A percentile compares a stretch with the other conserved stretches of the same genome.
These are phyloP conservation scores for Lactarius sp. DNA, from an alignment of 768 basidiomycete species.

Conservation along the genomic window DNA sequence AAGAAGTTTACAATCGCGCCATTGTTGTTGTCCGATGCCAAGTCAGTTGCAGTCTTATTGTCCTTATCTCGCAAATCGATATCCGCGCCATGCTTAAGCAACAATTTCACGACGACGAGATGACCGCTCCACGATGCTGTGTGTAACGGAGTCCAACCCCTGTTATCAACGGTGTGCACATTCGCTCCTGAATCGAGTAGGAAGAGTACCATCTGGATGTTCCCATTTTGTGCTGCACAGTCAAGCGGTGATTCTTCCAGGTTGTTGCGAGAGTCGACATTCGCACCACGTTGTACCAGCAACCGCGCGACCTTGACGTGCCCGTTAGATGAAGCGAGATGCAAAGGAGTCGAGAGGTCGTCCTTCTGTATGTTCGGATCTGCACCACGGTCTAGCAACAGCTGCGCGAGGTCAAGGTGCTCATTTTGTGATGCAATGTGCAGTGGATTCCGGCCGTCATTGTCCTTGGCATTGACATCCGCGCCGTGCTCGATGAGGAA, in stretches of 20 bases:
- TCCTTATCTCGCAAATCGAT: background rate
- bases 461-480: too few species aligned
- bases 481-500: background rate
- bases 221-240: background rate
- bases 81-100: background rate
- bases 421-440: background rate
- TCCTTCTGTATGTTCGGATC: background rate
- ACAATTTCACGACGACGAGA: background rate
- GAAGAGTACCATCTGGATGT: background rate
- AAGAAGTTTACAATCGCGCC: background rate
- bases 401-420: background rate
- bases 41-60: background rate
- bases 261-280: background rate
- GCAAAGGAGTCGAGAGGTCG: background rate
- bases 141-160: background rate
- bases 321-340: background rate
- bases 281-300: background rate
- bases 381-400: background rate
- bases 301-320: background rate
- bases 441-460: too few species aligned
- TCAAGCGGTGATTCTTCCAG: background rate
- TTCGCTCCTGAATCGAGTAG: background rate
- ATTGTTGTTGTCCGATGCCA: background rate
- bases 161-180: background rate
- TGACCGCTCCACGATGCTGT: background rate